phyloP scores from a whole-genome alignment of 2,329 filamentous ascomycete species.

The Lojkania enalia region DNA sequence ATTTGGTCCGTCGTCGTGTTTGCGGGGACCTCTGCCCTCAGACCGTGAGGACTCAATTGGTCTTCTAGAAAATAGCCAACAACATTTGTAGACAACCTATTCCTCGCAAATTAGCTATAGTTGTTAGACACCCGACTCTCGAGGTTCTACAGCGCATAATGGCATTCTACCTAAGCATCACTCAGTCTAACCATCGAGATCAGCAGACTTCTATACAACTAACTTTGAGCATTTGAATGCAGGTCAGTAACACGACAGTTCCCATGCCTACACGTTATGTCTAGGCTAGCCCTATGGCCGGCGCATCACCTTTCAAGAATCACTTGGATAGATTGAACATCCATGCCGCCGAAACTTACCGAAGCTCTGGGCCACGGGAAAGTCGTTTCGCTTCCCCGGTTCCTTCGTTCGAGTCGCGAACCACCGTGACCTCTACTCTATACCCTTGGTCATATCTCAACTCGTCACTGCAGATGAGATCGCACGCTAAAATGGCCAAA shows the following conservation, averaged over 20 bases:
- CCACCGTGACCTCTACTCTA: background rate
- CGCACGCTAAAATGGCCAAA: background rate
- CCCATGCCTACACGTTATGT: background rate
- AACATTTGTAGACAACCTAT: background rate
- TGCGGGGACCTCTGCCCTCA: background rate
- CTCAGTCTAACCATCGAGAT: too few species aligned
- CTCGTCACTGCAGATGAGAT: background rate
- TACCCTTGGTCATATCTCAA: background rate
- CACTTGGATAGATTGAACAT: background rate
- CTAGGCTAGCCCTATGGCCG: background rate
- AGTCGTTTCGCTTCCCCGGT: background rate
- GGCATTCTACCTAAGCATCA: too few species aligned
- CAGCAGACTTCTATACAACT: background rate
- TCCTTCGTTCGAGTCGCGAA: background rate
- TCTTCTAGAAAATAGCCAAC: background rate
- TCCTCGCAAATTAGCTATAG: too few species aligned
- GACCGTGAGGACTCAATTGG: background rate
- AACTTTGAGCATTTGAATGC: background rate
- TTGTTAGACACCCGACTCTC: too few species aligned
- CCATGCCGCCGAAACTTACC: background rate
- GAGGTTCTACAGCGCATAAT: too few species aligned
- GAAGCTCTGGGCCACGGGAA: background rate
- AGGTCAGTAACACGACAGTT: background rate
- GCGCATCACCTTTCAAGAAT: background rate
- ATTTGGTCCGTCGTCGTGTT: background rate